Evolutionary conservation across 2,329 filamentous ascomycete species (phyloP).

Genomic region (Trichoderma lentiforme): DNA sequence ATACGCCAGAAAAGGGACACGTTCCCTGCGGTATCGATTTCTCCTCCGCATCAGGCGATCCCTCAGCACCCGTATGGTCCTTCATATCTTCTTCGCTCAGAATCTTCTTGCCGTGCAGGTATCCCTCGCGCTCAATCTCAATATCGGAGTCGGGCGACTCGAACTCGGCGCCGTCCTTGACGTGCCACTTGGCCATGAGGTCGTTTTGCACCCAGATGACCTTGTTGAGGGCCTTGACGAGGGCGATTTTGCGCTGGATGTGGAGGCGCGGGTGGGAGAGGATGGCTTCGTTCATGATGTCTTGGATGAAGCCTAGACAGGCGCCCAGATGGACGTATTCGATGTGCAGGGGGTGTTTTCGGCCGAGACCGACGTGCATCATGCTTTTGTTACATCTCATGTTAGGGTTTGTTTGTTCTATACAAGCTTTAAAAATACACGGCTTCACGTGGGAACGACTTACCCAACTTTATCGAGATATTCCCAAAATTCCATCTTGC

Average conservation of each 20-base stretch:
- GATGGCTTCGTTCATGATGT: constrained; percentile 73
- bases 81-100: constrained; percentile 35
- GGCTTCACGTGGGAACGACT: constrained; percentile 29
- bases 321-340: constrained; percentile 77
- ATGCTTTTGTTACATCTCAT: constrained; percentile 41
- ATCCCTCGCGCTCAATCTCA: constrained; percentile 60
- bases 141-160: constrained; percentile 43
- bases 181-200: constrained; percentile 79
- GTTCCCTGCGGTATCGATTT: not conserved
- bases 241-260: constrained; percentile 65
- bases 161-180: constrained; percentile 64
- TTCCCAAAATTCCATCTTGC: constrained; percentile 75
- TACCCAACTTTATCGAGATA: constrained; percentile 80
- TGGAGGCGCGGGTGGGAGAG: constrained; percentile 66
- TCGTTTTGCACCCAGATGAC: constrained; percentile 89
- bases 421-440: not conserved
- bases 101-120: constrained; percentile 60
- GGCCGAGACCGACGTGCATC: constrained; percentile 77
- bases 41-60: not conserved
- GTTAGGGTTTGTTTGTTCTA: not conserved
- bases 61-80: not conserved
- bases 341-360: constrained; percentile 69
- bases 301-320: constrained; percentile 71
- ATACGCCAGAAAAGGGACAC: constrained; percentile 15
- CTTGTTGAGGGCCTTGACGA: constrained; percentile 74